Evolutionary conservation across 352 stramenopile genomes (phyloP).

Genomic region (Globisporangium mamillatum): DNA sequence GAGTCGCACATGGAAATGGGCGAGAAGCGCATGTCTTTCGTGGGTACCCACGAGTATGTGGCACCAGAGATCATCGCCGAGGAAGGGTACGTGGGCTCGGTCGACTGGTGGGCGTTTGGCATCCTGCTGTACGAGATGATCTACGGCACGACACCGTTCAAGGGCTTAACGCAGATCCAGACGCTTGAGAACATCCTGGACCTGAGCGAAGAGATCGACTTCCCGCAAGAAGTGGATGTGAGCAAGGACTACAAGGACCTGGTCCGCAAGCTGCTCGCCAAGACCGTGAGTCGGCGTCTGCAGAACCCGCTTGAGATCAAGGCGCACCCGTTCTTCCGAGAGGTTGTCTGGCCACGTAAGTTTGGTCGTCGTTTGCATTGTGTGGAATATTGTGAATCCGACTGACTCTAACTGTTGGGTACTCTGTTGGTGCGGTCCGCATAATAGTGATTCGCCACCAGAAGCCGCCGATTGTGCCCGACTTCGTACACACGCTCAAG

Average conservation of each 20-base stretch:
- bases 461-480: slow-evolving; percentile 34
- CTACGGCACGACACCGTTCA: slow-evolving; percentile 48
- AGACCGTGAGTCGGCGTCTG: slow-evolving; percentile 49
- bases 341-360: slow-evolving; percentile 85
- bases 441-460: slow-evolving; percentile 44
- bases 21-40: slow-evolving; percentile 45
- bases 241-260: slow-evolving; percentile 69
- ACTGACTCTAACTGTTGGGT: neutral
- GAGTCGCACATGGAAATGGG: slow-evolving; percentile 44
- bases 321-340: slow-evolving; percentile 89
- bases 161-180: slow-evolving; percentile 35
- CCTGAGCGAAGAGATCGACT: slow-evolving; percentile 45
- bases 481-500: slow-evolving; percentile 36
- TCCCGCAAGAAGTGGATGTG: slow-evolving; percentile 53
- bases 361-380: neutral
- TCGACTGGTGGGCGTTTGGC: slow-evolving; percentile 69
- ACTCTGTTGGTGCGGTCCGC: neutral
- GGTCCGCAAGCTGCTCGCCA: slow-evolving; percentile 41
- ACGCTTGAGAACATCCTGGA: slow-evolving; percentile 54
- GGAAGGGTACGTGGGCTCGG: slow-evolving; percentile 55
- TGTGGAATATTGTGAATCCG: too few species aligned
- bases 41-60: slow-evolving; percentile 66
- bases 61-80: slow-evolving; percentile 59
- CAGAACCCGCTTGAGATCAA: slow-evolving; percentile 92
- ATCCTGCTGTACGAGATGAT: slow-evolving; percentile 70